Conservation (phyloP, 2,329 filamentous ascomycete genomes). For the Verticillium tricorpus region DNA sequence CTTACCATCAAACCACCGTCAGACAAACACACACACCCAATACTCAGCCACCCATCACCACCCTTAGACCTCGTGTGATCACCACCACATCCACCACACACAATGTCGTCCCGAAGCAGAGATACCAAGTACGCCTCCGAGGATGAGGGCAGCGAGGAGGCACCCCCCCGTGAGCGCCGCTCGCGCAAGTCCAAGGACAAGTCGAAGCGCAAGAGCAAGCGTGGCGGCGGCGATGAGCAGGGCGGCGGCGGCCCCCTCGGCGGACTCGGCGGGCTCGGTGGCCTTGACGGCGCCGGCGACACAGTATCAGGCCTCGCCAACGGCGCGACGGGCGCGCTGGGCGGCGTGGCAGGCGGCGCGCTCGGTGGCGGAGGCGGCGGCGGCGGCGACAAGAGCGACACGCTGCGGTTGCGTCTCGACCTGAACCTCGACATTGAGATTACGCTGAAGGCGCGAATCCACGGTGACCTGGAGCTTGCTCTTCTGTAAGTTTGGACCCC, state of each 20-base stretch:
- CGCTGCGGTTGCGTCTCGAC: slow-evolving; percentile 69
- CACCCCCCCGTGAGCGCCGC: slow-evolving; percentile 17
- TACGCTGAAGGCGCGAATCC: slow-evolving; percentile 78
- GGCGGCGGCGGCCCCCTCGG: slow-evolving; percentile 24
- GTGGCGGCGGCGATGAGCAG: background rate
- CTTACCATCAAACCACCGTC: background rate
- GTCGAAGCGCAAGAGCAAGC: slow-evolving; percentile 18
- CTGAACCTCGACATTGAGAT: slow-evolving; percentile 82
- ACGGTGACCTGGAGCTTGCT: slow-evolving; percentile 76
- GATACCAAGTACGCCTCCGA: slow-evolving; percentile 31
- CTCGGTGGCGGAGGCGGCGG: slow-evolving; percentile 25
- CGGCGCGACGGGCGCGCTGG: slow-evolving; percentile 35
- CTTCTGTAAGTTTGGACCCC: slow-evolving; percentile 46
- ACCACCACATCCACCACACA: slow-evolving; percentile 7
- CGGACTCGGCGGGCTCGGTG: slow-evolving; percentile 11
- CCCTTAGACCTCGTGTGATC: slow-evolving; percentile 7
- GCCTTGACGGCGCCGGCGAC: slow-evolving; percentile 28
- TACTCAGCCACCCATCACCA: slow-evolving; percentile 1
- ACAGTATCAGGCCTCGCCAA: slow-evolving; percentile 31
- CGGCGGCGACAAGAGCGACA: slow-evolving; percentile 51
- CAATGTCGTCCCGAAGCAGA: slow-evolving; percentile 23
- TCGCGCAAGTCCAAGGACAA: slow-evolving; percentile 11
- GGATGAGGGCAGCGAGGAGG: slow-evolving; percentile 23
- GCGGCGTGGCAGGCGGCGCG: slow-evolving; percentile 31
- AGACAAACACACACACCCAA: background rate